Conservation (phyloP, 805 yeast genomes). For the Yamadazyma takamatsuzukensis region DNA sequence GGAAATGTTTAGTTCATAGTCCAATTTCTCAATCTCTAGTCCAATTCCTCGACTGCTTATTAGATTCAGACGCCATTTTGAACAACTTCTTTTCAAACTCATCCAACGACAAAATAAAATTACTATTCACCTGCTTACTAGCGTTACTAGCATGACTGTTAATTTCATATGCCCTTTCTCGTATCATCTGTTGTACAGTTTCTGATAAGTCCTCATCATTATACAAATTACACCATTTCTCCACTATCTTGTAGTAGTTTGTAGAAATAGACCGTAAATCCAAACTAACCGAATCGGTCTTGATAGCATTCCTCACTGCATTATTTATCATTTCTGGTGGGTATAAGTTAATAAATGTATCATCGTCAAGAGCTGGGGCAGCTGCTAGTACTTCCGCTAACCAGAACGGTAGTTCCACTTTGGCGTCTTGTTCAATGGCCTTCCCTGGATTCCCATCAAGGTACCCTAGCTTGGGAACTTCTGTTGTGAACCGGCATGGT, state of each 20-base stretch:
- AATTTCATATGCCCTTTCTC: slow-evolving; percentile 64
- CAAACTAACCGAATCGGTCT: slow-evolving; percentile 62
- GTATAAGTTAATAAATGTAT: slow-evolving; percentile 55
- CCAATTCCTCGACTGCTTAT: slow-evolving; percentile 37
- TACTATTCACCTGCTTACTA: slow-evolving; percentile 43
- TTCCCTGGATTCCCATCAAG: slow-evolving; percentile 75
- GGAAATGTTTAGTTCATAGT: slow-evolving; percentile 7
- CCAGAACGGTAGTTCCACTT: slow-evolving; percentile 85
- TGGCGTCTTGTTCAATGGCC: slow-evolving; percentile 53
- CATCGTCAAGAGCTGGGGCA: slow-evolving; percentile 29
- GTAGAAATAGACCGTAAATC: slow-evolving; percentile 65
- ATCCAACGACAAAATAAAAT: slow-evolving; percentile 66
- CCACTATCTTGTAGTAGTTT: slow-evolving; percentile 65
- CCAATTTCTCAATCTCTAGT: slow-evolving; percentile 16
- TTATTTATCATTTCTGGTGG: slow-evolving; percentile 67
- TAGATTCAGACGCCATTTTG: slow-evolving; percentile 49
- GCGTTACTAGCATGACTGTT: slow-evolving; percentile 64
- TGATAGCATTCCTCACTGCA: slow-evolving; percentile 76
- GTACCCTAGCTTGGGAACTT: slow-evolving; percentile 85
- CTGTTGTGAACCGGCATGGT: slow-evolving; percentile 74
- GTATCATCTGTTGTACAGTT: slow-evolving; percentile 47
- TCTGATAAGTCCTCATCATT: slow-evolving; percentile 60
- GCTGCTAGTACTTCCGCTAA: slow-evolving; percentile 72
- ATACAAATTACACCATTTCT: slow-evolving; percentile 75
- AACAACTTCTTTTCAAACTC: slow-evolving; percentile 68